Percentiles rank a stretch among this genome's conserved stretches.
Conservation (phyloP, 768 basidiomycete genomes). For the Mycena haematopus region DNA sequence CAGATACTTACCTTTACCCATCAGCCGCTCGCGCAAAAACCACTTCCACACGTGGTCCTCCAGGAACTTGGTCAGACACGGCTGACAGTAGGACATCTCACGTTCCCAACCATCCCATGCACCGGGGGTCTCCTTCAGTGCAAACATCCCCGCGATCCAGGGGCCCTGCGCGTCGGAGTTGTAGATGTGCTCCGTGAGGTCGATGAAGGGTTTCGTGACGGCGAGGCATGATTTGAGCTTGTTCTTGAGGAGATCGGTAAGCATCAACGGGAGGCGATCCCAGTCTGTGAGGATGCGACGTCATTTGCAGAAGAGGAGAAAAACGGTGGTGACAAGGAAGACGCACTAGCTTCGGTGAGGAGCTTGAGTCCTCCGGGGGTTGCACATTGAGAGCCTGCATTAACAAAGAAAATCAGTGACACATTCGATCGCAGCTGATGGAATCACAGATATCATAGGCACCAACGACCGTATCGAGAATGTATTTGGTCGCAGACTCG, state of each 20-base stretch:
- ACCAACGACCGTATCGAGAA: neutral
- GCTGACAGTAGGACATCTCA: conserved; percentile 14
- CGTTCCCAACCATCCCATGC: neutral
- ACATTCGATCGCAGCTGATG: too few species aligned
- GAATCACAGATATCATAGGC: neutral
- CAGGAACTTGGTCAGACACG: conserved; percentile 19
- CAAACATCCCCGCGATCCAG: neutral
- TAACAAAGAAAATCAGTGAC: neutral
- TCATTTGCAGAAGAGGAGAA: neutral
- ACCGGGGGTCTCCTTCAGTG: neutral
- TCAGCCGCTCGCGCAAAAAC: conserved; percentile 1
- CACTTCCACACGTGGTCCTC: conserved; percentile 23
- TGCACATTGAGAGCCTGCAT: conserved; percentile 21
- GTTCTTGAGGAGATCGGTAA: neutral
- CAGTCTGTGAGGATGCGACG: conserved; percentile 2
- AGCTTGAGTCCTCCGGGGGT: conserved; percentile 15
- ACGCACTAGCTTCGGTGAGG: conserved; percentile 20
- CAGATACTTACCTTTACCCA: neutral
- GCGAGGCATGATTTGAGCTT: neutral
- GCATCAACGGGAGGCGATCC: neutral
- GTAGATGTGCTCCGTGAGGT: neutral
- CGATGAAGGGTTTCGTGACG: neutral
- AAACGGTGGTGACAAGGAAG: too few species aligned
- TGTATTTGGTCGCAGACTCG: neutral
- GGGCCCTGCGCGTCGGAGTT: neutral